phyloP scores from a whole-genome alignment of 2,329 filamentous ascomycete species.

The Mycosphaerella sp. region DNA sequence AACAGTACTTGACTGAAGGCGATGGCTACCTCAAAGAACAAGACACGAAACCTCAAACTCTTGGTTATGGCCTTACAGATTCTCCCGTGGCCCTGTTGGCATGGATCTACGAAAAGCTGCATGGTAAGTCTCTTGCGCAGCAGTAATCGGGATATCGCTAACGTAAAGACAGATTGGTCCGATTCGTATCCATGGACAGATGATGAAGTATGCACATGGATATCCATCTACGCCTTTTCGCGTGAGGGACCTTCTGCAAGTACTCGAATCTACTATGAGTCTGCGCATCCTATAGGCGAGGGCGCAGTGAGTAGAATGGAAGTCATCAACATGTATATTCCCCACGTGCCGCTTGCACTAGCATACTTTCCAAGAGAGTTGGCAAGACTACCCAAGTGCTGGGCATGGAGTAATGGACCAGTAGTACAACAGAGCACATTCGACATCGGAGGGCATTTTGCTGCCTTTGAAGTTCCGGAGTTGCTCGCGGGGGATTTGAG shows the following conservation, averaged over 20 bases:
- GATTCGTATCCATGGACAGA: constrained; percentile 29
- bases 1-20: constrained; percentile 4
- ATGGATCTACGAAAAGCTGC: constrained; percentile 25
- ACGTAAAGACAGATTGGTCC: constrained; percentile 26
- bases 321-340: constrained; percentile 12
- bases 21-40: constrained; percentile 12
- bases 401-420: constrained; percentile 12
- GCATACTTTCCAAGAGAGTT: constrained; percentile 14
- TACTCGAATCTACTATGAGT: constrained; percentile 13
- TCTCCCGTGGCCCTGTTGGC: constrained; percentile 21
- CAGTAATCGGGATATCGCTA: constrained; percentile 19
- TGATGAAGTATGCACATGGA: constrained; percentile 22
- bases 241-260: constrained; percentile 10
- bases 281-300: constrained; percentile 7
- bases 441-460: constrained; percentile 15
- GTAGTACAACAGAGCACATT: constrained; percentile 15
- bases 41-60: constrained; percentile 11
- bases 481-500: constrained; percentile 10
- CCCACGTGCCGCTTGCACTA: constrained; percentile 4
- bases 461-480: constrained; percentile 12
- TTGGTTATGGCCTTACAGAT: constrained; percentile 20
- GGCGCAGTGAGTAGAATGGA: constrained; percentile 13
- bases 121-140: constrained; percentile 14
- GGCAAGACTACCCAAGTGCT: constrained; percentile 11
- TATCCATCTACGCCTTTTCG: constrained; percentile 18